Conservation (phyloP, 2,329 filamentous ascomycete genomes). For the Aspergillus sp. region DNA sequence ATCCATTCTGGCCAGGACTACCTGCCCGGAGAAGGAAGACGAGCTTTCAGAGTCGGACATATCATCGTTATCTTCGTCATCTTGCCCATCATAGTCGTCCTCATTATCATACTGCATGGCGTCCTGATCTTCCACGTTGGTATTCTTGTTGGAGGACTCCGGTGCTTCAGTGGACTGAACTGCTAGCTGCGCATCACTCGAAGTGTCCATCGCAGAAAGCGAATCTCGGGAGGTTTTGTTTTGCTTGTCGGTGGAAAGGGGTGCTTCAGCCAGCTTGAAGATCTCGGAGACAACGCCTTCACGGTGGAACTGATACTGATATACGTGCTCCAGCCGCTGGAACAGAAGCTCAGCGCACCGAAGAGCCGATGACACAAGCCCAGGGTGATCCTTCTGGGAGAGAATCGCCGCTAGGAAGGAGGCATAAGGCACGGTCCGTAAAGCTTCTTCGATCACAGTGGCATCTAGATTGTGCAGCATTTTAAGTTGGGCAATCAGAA, state of each 20-base stretch:
- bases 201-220: slow-evolving; percentile 17
- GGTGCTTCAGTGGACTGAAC: slow-evolving; percentile 9
- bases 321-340: slow-evolving; percentile 78
- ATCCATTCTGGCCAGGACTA: slow-evolving; percentile 37
- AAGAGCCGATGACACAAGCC: slow-evolving; percentile 79
- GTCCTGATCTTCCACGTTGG: slow-evolving; percentile 35
- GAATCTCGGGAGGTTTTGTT: slow-evolving; percentile 10
- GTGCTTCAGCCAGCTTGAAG: slow-evolving; percentile 65
- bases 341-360: slow-evolving; percentile 87
- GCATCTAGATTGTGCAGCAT: slow-evolving; percentile 96
- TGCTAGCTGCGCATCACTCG: slow-evolving; percentile 14
- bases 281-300: slow-evolving; percentile 96
- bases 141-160: slow-evolving; percentile 14
- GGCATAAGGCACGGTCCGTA: slow-evolving; percentile 87
- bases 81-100: slow-evolving; percentile 52
- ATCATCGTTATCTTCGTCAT: slow-evolving; percentile 47
- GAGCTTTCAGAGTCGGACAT: slow-evolving; percentile 69
- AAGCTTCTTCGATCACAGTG: slow-evolving; percentile 76
- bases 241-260: slow-evolving; percentile 27
- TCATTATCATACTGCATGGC: slow-evolving; percentile 54
- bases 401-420: slow-evolving; percentile 94
- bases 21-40: slow-evolving; percentile 48
- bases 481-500: slow-evolving; percentile 91
- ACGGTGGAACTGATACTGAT: slow-evolving; percentile 93
- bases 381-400: slow-evolving; percentile 89